Evolutionary conservation across 2,329 filamentous ascomycete genomes (phyloP).

Genomic region (Parastagonospora avenae): DNA sequence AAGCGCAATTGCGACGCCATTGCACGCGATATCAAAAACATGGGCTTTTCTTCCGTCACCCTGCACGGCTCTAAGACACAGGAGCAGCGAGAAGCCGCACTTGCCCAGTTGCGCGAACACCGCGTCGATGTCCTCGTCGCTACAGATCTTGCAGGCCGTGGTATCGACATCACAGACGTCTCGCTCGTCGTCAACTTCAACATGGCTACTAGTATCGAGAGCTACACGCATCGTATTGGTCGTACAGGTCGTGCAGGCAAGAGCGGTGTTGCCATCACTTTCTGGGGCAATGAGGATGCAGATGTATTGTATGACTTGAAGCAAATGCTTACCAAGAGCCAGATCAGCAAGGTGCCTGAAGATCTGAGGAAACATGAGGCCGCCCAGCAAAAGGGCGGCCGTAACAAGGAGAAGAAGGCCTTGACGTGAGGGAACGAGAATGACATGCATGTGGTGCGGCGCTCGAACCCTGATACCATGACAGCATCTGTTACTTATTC

Average conservation of each 20-base stretch:
- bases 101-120: conserved; percentile 81
- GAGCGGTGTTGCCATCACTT: conserved; percentile 94
- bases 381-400: conserved; percentile 77
- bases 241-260: conserved; percentile 97
- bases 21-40: conserved; percentile 89
- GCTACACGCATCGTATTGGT: conserved; percentile 95
- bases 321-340: conserved; percentile 92
- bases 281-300: conserved; percentile 85
- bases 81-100: conserved; percentile 92
- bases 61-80: conserved; percentile 96
- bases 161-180: conserved; percentile 97
- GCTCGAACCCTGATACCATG: too few species aligned
- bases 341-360: conserved; percentile 86
- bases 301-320: conserved; percentile 94
- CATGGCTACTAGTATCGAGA: conserved; percentile 92
- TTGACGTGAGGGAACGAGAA: conserved; percentile 5
- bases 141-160: conserved; percentile 91
- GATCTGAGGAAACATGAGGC: conserved; percentile 88
- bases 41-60: conserved; percentile 89
- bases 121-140: conserved; percentile 88
- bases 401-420: conserved; percentile 45
- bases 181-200: conserved; percentile 98
- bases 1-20: conserved; percentile 98
- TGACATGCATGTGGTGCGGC: too few species aligned
- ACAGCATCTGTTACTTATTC: too few species aligned